Percentiles rank a stretch among this genome's conserved stretches.
Evolutionary conservation across 129 eudicot species (phyloP).

Genomic region (Kitagawia praeruptora): DNA sequence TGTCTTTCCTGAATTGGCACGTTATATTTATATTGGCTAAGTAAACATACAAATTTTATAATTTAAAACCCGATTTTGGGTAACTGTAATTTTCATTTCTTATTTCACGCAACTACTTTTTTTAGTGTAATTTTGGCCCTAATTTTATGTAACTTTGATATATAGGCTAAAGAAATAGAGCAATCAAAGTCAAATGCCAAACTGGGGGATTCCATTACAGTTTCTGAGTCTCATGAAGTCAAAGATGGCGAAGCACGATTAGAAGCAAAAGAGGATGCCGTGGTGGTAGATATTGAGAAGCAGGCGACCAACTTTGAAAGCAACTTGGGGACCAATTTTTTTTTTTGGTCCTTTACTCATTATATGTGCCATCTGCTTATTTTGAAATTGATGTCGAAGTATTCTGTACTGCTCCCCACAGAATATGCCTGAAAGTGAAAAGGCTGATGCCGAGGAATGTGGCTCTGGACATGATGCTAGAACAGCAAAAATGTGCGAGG

Average conservation of each 20-base stretch:
- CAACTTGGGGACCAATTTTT: background rate
- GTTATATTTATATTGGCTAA: no score
- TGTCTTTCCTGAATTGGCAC: background rate
- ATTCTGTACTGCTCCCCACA: conserved; percentile 11
- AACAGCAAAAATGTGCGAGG: no score
- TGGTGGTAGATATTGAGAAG: conserved; percentile 20
- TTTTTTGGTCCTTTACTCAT: background rate
- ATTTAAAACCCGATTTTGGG: background rate
- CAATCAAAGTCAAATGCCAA: conserved; percentile 31
- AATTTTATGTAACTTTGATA: conserved; percentile 13
- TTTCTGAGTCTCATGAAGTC: conserved; percentile 34
- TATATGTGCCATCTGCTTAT: background rate
- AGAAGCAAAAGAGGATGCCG: conserved; percentile 24
- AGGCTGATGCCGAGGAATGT: no score
- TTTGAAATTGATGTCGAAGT: background rate
- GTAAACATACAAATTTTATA: background rate
- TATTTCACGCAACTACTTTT: background rate
- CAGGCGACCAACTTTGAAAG: conserved; percentile 22
- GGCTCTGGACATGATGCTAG: no score
- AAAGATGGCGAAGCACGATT: conserved; percentile 30
- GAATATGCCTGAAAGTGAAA: no score
- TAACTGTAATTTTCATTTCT: background rate
- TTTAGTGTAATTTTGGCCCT: background rate
- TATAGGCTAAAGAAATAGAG: conserved; percentile 65
- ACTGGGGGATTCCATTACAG: conserved; percentile 25